Base-by-base conservation (phyloP, 2,329 filamentous ascomycete genomes). In the Microthyrium microscopicum region DNA sequence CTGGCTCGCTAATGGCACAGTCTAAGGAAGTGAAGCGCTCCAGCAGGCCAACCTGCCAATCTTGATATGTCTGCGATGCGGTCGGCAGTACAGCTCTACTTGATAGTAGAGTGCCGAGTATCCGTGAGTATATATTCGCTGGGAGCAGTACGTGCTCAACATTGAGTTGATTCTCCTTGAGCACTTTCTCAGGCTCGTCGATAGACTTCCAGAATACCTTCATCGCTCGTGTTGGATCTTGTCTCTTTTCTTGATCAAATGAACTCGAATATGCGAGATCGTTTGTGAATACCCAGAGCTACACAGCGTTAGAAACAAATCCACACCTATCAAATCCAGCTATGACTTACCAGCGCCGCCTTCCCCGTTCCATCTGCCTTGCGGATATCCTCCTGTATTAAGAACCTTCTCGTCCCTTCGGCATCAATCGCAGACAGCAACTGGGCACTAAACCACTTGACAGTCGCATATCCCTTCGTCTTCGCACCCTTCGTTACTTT, bases 21-120 rank as follows among this genome's bases (percentile, higher is more conserved):
- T n/a, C n/a, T n/a, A n/a, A n/a, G n/a, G n/a, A n/a, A n/a, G n/a
- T 26, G 30, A 66, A 74, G 38, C 65, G 57, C 40, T 66, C 61
- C 38, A 82, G 46, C 13, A 82, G 48, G 2, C 73, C 74, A 4
- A 82, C 71, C 18, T 64, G 62, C 76, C 76, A 83, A n/a, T 64
- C 67, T 46, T 68, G 61, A 42, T 79, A 77, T 19, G 44, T 54
- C 36, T 70, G 60, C 38, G 75, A 69, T 6, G 56, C 56, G 1
- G 42, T 47, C 2, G 77, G 76, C 6, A 82, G 47, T 12, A 71
- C 46, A 3, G 40, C 26, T 22, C 61, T 68, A 41, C 66, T 73
- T 5, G 45, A 46, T 8, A 55, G 46, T 18, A 83, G 52, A 7
- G 50, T 53, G 5, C 44, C 40, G 2, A 50, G 42, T 5, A 75